Evolutionary conservation across 257 asterid genomes (phyloP), one percentile per base, ranked within the genome.

Genomic region (Penstemon newberryi): DNA sequence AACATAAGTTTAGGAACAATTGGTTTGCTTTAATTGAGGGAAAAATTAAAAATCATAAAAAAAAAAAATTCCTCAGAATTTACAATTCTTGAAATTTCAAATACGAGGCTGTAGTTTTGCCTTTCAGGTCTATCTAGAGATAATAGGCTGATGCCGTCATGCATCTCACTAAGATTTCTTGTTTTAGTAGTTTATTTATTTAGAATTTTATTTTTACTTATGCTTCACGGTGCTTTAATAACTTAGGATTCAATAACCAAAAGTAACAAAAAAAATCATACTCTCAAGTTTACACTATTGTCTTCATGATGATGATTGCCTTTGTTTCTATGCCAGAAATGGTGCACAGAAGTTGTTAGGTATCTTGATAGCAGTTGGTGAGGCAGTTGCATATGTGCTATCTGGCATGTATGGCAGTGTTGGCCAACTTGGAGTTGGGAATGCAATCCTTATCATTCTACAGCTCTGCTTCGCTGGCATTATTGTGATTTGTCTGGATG

Each of bases 401-500:
- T 76, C 81, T 8, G 81, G 81, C 15, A 76, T 76, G 81, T 76
- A 76, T 61, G 81, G 81, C 6, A 76, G 77, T 66, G 81, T 76
- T 9, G 65, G 67, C 10, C 81, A 76, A 67, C 81, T 76, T 54
- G 81, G 81, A 71, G 81, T 71, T 60, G 81, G 81, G 37, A 76
- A 76, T 76, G 81, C 81, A 25, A 61, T 76, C 65, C 77, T 76
- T 53, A 76, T 76, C 40, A 76, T 76, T 47, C 66, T 76, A 58
- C 81, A 76, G 50, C 81, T 76, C 51, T 71, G 77, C 71, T 76
- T 76, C 36, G 81, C 81, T 39, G 81, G 81, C 10, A 66, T 76
- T 39, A 76, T 76, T 59, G 81, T 76, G 15, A 76, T 76, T 71
- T 76, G 81, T 47, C 66, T 76, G 40, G 81, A 76, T 71, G 81